These are phyloP conservation scores for Evernia prunastri DNA, from an alignment of 495 filamentous ascomycete species.

Conservation along the genomic window DNA sequence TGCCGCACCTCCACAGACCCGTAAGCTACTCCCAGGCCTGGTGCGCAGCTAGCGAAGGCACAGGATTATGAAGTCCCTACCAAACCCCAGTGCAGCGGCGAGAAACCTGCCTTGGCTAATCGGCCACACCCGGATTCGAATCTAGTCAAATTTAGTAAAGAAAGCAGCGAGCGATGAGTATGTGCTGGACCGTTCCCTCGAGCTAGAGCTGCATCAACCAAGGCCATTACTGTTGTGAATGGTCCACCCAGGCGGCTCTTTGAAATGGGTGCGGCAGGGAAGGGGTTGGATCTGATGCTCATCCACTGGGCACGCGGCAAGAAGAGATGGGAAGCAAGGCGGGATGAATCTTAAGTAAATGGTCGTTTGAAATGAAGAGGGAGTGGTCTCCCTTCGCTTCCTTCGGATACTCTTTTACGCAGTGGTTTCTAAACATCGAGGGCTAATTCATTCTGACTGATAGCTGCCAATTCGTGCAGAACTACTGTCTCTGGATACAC, in stretches of 20 bases:
- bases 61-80: too few relatives aligned
- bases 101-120: too few relatives aligned
- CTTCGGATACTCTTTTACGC: not conserved
- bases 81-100: too few relatives aligned
- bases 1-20: too few relatives aligned
- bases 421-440: not conserved
- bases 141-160: too few relatives aligned
- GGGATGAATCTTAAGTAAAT: not conserved
- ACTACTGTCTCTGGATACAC: not conserved
- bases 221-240: not conserved
- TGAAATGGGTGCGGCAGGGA: not conserved
- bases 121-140: too few relatives aligned
- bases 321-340: not conserved
- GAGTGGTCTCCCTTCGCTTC: too few relatives aligned
- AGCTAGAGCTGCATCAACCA: not conserved
- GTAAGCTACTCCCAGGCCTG: too few relatives aligned
- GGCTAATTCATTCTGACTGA: too few relatives aligned
- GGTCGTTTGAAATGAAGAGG: not conserved
- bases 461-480: not conserved
- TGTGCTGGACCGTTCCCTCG: not conserved
- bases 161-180: too few relatives aligned
- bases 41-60: too few relatives aligned
- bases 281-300: not conserved
- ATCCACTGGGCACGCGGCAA: not conserved
- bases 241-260: not conserved